Evolutionary conservation across 768 basidiomycete genomes (phyloP), one percentile per base, ranked within the genome.

Genomic region (Butyriboletus loyo): DNA sequence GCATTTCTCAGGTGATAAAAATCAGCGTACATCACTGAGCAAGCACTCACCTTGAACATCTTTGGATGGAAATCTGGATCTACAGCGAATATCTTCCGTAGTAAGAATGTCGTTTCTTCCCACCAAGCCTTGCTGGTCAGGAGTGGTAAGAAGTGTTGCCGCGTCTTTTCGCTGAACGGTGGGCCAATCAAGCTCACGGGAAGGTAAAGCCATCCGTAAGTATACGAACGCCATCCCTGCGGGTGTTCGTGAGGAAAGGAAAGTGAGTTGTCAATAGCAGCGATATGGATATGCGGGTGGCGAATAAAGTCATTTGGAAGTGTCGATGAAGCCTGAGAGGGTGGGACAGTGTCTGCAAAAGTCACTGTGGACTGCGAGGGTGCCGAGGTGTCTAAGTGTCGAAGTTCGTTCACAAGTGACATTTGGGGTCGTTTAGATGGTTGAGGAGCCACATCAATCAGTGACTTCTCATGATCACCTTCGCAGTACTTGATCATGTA

Each of bases 401-500:
- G 77, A 24, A 88, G 74, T 58, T 88, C 87, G 50, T 80, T 85
- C 86, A 87, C 86, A 31, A 79, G 73, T 4, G 87, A 86, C 83
- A 89, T 85, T 59, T 84, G 80, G 10, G 81, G 76, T 9, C 77
- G 78, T 35, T 81, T 77, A 14, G 83, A 83, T 28, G 82, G 83
- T 38, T 86, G 81, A 10, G 90, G 90, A 1, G 88, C 89, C 24
- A 89, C 83, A 53, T 90, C 86, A 27, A 92, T 84, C 39, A 88
- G 76, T 0, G 84, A 72, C 65, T 87, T 90, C 57, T 90, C 89
- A 52, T 88, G 87, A 36, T 82, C 84, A 39, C 80, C 86, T 70
- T 89, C 87, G 65, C 91, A 92, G 65, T 86, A 90, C 67, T 90
- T 92, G 71, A 93, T 87, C 91, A 93, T 93, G 69, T 89, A 93